phyloP scores from a whole-genome alignment of 345 rosid genomes.

The Eucalyptus grandis region DNA sequence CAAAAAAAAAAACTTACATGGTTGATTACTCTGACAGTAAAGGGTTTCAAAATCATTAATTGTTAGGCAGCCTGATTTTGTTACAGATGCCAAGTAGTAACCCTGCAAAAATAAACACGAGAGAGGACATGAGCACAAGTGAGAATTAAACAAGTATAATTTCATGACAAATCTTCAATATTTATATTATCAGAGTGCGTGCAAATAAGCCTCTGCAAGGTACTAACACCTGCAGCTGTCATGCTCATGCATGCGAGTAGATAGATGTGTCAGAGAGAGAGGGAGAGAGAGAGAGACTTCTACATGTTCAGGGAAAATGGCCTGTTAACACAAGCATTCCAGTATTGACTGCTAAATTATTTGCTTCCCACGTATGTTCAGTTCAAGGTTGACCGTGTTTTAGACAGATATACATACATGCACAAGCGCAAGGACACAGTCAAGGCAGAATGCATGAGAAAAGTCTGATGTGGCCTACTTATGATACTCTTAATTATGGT shows the following conservation, averaged over 20 bases:
- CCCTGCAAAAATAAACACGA: conserved; percentile 36
- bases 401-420: neutral
- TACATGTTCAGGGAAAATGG: neutral
- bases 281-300: neutral
- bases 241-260: neutral
- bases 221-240: neutral
- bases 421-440: neutral
- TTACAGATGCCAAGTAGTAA: conserved; percentile 66
- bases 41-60: conserved; percentile 87
- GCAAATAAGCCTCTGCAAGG: neutral
- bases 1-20: conserved; percentile 21
- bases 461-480: neutral
- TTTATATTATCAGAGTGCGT: neutral
- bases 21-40: conserved; percentile 35
- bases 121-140: neutral
- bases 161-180: neutral
- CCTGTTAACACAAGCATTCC: neutral
- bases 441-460: neutral
- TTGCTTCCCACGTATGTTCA: neutral
- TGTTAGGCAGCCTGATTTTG: conserved; percentile 71
- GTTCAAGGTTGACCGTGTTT: neutral
- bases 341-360: neutral
- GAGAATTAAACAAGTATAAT: neutral
- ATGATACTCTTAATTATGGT: neutral
- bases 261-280: neutral